Evolutionary conservation across 2,329 filamentous ascomycete species (phyloP).

Genomic region (Tolypocladium paradoxum): DNA sequence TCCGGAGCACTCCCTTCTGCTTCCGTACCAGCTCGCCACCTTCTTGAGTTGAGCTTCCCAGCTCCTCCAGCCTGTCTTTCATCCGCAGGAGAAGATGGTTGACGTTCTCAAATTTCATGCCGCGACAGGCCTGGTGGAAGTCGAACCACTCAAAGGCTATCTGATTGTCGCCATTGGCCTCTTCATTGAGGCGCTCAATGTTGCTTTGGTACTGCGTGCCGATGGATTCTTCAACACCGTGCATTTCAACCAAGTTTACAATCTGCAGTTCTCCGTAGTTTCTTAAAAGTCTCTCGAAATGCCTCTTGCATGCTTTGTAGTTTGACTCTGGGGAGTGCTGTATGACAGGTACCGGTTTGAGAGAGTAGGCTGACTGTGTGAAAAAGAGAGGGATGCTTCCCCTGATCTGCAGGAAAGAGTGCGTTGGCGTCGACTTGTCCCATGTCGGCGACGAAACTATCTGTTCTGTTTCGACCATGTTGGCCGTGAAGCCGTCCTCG

Average conservation of each 20-base stretch:
- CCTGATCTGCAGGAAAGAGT: slow-evolving; percentile 78
- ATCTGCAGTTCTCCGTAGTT: slow-evolving; percentile 70
- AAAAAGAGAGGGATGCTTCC: slow-evolving; percentile 94
- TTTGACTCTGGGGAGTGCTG: slow-evolving; percentile 77
- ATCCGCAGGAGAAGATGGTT: slow-evolving; percentile 64
- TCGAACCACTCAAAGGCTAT: slow-evolving; percentile 86
- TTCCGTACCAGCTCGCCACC: slow-evolving; percentile 29
- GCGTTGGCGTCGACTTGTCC: slow-evolving; percentile 50
- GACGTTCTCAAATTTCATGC: slow-evolving; percentile 98
- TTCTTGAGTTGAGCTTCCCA: slow-evolving; percentile 57
- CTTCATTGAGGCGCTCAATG: slow-evolving; percentile 55
- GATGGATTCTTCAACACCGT: slow-evolving; percentile 69
- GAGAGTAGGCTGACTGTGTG: slow-evolving; percentile 84
- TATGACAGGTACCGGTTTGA: slow-evolving; percentile 75
- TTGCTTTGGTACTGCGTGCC: slow-evolving; percentile 67
- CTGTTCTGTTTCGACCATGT: slow-evolving; percentile 91
- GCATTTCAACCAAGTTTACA: slow-evolving; percentile 81
- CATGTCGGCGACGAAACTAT: slow-evolving; percentile 66
- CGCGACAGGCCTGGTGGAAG: slow-evolving; percentile 83
- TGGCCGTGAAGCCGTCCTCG: slow-evolving; percentile 79
- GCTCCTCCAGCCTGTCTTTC: slow-evolving; percentile 52
- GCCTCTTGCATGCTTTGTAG: slow-evolving; percentile 63
- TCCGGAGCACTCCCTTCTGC: slow-evolving; percentile 74
- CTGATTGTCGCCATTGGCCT: slow-evolving; percentile 32
- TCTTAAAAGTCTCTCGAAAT: slow-evolving; percentile 60